Evolutionary conservation across 2,329 filamentous ascomycete species (phyloP).

Genomic region (Sphaerulina vaccinii): DNA sequence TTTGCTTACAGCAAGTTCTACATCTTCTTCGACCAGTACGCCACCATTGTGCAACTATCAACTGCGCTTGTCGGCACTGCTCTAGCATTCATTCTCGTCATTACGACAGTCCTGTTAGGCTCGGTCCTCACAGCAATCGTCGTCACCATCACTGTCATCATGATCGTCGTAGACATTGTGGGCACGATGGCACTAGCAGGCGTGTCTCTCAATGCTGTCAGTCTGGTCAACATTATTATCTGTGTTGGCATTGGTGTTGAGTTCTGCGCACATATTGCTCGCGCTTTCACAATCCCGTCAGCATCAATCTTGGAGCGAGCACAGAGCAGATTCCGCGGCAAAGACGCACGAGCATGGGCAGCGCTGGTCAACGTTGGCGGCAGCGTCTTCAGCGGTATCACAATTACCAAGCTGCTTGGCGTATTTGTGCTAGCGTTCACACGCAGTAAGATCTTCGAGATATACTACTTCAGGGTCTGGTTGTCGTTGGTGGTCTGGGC

Average conservation of each 20-base stretch:
- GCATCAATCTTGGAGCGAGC: slow-evolving; percentile 77
- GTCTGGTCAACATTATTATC: slow-evolving; percentile 92
- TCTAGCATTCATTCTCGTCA: slow-evolving; percentile 77
- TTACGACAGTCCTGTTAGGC: slow-evolving; percentile 78
- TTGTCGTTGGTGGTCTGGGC: slow-evolving; percentile 86
- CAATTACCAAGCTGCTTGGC: slow-evolving; percentile 88
- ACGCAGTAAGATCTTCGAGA: slow-evolving; percentile 96
- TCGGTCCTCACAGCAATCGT: slow-evolving; percentile 78
- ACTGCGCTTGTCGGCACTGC: slow-evolving; percentile 77
- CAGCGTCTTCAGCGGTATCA: slow-evolving; percentile 94
- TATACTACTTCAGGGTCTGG: slow-evolving; percentile 99
- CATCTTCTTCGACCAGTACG: slow-evolving; percentile 98
- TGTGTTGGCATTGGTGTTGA: slow-evolving; percentile 96
- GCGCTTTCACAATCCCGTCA: slow-evolving; percentile 92
- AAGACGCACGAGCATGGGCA: slow-evolving; percentile 85
- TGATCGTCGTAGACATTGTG: slow-evolving; percentile 92
- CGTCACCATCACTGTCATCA: slow-evolving; percentile 81
- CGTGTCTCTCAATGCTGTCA: slow-evolving; percentile 92
- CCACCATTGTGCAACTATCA: slow-evolving; percentile 77
- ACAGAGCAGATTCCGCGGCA: slow-evolving; percentile 70
- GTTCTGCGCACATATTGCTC: slow-evolving; percentile 94
- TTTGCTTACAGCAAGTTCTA: slow-evolving; percentile 98
- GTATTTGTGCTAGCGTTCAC: slow-evolving; percentile 93
- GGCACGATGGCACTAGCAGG: slow-evolving; percentile 87
- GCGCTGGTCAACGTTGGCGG: slow-evolving; percentile 92